A percentile compares a stretch with the other conserved stretches of the same genome.
These are phyloP conservation scores for Mortierella sp. DNA, from an alignment of 371 early-diverging fungal genomes.

Conservation along the genomic window DNA sequence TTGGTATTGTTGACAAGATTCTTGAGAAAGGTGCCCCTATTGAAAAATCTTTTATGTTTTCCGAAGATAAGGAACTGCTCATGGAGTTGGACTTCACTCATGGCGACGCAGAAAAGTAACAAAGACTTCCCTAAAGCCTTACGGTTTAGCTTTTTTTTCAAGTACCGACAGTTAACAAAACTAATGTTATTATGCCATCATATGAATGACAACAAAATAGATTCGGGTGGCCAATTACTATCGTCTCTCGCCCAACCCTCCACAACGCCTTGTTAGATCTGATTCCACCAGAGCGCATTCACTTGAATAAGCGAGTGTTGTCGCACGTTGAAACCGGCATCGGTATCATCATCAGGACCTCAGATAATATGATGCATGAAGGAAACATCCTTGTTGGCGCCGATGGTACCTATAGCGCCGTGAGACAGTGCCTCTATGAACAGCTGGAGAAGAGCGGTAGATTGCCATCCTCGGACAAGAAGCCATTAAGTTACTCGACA, in stretches of 20 bases:
- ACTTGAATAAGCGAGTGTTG: constrained; percentile 15
- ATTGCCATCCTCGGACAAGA: constrained; percentile 12
- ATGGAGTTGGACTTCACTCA: neutral
- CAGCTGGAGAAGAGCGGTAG: neutral
- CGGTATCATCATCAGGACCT: constrained; percentile 9
- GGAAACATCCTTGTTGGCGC: constrained; percentile 33
- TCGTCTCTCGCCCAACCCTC: constrained; percentile 24
- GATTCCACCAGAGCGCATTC: constrained; percentile 22
- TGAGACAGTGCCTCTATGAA: constrained; percentile 19
- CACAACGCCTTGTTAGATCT: constrained; percentile 5
- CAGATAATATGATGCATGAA: neutral
- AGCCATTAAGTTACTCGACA: neutral
- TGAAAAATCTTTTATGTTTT: neutral
- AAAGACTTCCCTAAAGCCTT: neutral
- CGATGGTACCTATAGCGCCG: constrained; percentile 32
- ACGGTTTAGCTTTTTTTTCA: neutral
- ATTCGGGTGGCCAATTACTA: constrained; percentile 3
- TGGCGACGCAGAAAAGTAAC: neutral
- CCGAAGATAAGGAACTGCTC: neutral
- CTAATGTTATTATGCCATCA: no score
- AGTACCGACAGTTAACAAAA: neutral
- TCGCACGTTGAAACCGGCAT: neutral
- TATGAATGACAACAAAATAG: neutral
- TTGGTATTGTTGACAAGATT: constrained; percentile 16
- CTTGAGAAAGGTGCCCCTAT: neutral